Conservation (phyloP, 2,329 filamentous ascomycete species). For the Periconia sp. region DNA sequence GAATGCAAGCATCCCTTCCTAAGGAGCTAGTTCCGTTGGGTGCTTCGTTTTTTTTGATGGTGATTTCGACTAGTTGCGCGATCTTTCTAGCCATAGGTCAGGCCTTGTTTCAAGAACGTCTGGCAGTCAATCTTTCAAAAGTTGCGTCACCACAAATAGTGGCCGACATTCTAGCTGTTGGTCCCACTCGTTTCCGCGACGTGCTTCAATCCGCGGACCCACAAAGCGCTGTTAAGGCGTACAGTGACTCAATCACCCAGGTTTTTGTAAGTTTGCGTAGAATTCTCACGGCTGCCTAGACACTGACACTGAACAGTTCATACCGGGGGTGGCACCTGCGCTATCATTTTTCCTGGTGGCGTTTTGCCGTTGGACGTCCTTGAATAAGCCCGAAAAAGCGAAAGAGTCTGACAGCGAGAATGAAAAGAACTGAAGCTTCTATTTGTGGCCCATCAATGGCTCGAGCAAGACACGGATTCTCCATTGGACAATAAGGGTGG, state of each 20-base stretch:
- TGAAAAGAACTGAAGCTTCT: no score
- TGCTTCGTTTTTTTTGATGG: neutral
- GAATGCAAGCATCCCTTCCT: slow-evolving; percentile 4
- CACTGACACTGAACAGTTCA: no score
- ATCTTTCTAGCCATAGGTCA: slow-evolving; percentile 5
- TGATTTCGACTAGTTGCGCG: slow-evolving; percentile 4
- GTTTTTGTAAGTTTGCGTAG: slow-evolving; percentile 3
- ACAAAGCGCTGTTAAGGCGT: neutral
- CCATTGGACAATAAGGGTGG: no score
- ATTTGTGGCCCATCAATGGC: no score
- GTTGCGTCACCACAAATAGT: neutral
- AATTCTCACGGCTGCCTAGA: no score
- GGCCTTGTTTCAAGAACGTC: slow-evolving; percentile 1
- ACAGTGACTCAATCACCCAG: slow-evolving; percentile 2
- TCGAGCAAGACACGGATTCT: no score
- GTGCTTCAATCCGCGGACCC: neutral
- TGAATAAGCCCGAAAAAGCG: no score
- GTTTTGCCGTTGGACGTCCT: no score
- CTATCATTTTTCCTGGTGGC: no score
- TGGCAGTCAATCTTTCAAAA: neutral
- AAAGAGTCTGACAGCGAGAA: no score
- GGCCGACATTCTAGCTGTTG: neutral
- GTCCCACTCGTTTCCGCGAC: slow-evolving; percentile 1
- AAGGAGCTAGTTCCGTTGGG: slow-evolving; percentile 3
- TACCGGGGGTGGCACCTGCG: no score